Conservation (phyloP, 768 basidiomycete genomes). For the Symmetrospora coprosmae region DNA sequence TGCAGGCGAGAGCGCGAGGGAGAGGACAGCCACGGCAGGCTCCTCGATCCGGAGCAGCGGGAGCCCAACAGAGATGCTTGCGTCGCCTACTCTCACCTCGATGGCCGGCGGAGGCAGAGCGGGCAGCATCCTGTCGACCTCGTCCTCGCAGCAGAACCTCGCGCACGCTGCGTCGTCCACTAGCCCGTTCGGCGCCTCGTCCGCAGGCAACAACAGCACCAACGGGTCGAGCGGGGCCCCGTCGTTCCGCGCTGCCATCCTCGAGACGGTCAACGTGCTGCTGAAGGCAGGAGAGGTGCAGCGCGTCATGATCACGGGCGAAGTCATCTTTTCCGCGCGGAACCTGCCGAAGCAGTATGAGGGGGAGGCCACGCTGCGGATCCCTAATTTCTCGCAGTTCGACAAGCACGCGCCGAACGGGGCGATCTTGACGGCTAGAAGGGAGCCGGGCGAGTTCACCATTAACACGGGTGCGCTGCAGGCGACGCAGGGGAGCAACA, state of each 20-base stretch:
- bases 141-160: slow-evolving; percentile 23
- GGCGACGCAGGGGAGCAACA: slow-evolving; percentile 16
- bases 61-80: neutral
- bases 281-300: slow-evolving; percentile 34
- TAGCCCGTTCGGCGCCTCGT: too few species aligned
- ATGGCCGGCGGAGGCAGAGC: too few species aligned
- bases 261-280: slow-evolving; percentile 40
- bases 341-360: neutral
- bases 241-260: slow-evolving; percentile 37
- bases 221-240: slow-evolving; percentile 31
- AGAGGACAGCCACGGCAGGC: neutral
- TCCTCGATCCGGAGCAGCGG: neutral
- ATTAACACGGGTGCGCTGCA: slow-evolving; percentile 34
- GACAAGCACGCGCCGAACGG: slow-evolving; percentile 42
- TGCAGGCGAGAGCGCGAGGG: neutral
- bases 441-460: slow-evolving; percentile 37
- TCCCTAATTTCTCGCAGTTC: slow-evolving; percentile 37
- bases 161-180: slow-evolving; percentile 8
- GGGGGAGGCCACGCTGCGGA: slow-evolving; percentile 35
- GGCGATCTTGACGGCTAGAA: slow-evolving; percentile 34
- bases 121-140: slow-evolving; percentile 25
- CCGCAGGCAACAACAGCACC: too few species aligned
- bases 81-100: neutral
- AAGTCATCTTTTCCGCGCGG: slow-evolving; percentile 34
- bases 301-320: slow-evolving; percentile 39